Evolutionary conservation across 1,284 basidiomycete genomes (phyloP).

Genomic region (Cryptococcus sp.): DNA sequence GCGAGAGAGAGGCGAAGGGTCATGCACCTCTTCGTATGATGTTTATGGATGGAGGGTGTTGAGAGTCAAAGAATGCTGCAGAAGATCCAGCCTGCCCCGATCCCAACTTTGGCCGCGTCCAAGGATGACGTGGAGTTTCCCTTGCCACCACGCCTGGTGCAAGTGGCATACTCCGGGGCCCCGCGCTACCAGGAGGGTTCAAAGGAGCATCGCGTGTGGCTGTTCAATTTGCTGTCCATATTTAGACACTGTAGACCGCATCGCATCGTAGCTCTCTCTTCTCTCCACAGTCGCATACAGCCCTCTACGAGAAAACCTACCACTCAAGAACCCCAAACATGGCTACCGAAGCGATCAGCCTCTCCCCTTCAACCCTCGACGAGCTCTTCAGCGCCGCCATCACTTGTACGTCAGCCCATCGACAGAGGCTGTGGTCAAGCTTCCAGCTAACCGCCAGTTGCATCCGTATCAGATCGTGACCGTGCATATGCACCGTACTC

Average conservation of each 20-base stretch:
- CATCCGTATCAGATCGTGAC: constrained; percentile 54
- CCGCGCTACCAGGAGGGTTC: background rate
- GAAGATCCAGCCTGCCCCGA: too few relatives aligned
- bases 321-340: background rate
- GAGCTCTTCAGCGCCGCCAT: constrained; percentile 37
- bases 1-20: constrained; percentile 10
- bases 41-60: background rate
- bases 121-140: background rate
- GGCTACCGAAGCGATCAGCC: background rate
- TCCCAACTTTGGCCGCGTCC: background rate
- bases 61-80: background rate
- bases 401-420: constrained; percentile 18
- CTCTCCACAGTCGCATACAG: too few relatives aligned
- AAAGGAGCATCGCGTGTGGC: background rate
- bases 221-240: background rate
- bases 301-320: too few relatives aligned
- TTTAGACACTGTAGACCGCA: background rate
- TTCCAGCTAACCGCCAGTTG: background rate
- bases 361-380: constrained; percentile 22
- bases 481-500: constrained; percentile 71
- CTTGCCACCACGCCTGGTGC: background rate
- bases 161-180: background rate
- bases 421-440: background rate
- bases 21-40: constrained; percentile 17
- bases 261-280: too few relatives aligned